Evolutionary conservation across 1,139 yeast species (phyloP).

Genomic region (Sugiyamaella japonica): DNA sequence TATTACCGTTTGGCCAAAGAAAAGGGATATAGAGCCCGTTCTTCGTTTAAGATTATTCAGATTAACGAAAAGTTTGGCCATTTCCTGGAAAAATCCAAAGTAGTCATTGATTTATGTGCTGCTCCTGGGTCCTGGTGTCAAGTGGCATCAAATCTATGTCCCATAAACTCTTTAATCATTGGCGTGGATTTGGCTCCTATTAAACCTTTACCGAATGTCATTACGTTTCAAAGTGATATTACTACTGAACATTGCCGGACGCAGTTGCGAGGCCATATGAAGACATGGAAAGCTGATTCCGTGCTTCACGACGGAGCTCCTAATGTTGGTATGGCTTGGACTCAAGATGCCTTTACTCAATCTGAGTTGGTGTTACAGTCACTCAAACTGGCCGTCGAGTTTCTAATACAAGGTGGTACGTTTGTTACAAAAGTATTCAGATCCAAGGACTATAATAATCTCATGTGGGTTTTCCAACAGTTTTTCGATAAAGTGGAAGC

Average conservation of each 20-base stretch:
- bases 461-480: slow-evolving; percentile 97
- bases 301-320: slow-evolving; percentile 99
- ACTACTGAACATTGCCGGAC: slow-evolving; percentile 98
- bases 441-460: slow-evolving; percentile 94
- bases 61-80: slow-evolving; percentile 96
- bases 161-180: slow-evolving; percentile 85
- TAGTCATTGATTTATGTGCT: slow-evolving; percentile 96
- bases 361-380: slow-evolving; percentile 94
- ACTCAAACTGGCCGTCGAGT: slow-evolving; percentile 91
- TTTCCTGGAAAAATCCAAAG: slow-evolving; percentile 92
- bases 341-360: slow-evolving; percentile 98
- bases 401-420: slow-evolving; percentile 89
- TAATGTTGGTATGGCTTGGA: slow-evolving; percentile 98
- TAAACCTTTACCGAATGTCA: slow-evolving; percentile 89
- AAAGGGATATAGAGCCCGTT: slow-evolving; percentile 98
- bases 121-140: slow-evolving; percentile 99
- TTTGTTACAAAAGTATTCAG: slow-evolving; percentile 96
- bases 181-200: slow-evolving; percentile 99
- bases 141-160: slow-evolving; percentile 92
- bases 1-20: slow-evolving; percentile 96
- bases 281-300: slow-evolving; percentile 98
- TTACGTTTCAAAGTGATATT: slow-evolving; percentile 93
- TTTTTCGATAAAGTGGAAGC: slow-evolving; percentile 96
- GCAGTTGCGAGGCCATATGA: slow-evolving; percentile 89
- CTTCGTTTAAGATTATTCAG: slow-evolving; percentile 93